Evolutionary conservation across 495 filamentous ascomycete species (phyloP).

Genomic region (Jackrogersella multiformis): DNA sequence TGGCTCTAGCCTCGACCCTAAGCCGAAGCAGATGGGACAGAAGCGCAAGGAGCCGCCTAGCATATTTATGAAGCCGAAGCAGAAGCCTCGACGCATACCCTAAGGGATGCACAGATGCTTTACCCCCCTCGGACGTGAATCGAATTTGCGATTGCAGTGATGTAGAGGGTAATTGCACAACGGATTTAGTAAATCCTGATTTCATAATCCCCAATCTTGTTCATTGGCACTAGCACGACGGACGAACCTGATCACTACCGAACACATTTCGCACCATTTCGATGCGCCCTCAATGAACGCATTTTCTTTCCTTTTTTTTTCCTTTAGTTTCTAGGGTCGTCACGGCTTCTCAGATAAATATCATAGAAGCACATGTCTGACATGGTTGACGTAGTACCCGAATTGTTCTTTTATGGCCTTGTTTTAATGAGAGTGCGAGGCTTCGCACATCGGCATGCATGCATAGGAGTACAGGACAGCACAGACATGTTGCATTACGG

Average conservation of each 20-base stretch:
- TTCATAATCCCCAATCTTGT: too few species aligned
- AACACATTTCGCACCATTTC: background rate
- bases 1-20: background rate
- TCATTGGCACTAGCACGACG: too few species aligned
- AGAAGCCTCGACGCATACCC: conserved; percentile 33
- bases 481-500: too few species aligned
- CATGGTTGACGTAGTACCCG: too few species aligned
- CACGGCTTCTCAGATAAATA: background rate
- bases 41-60: conserved; percentile 46
- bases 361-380: too few species aligned
- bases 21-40: conserved; percentile 17
- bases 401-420: too few species aligned
- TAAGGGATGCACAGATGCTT: background rate
- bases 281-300: too few species aligned
- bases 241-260: background rate
- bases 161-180: background rate
- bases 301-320: too few species aligned
- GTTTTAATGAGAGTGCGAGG: background rate
- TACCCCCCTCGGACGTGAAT: background rate
- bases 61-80: conserved; percentile 48
- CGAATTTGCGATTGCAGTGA: background rate
- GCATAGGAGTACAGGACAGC: background rate
- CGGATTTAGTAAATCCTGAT: too few species aligned
- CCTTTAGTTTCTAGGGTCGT: background rate
- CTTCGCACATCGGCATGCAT: background rate